phyloP scores from a whole-genome alignment of 306 rosid species.

The Amphicarpaea edgeworthii region DNA sequence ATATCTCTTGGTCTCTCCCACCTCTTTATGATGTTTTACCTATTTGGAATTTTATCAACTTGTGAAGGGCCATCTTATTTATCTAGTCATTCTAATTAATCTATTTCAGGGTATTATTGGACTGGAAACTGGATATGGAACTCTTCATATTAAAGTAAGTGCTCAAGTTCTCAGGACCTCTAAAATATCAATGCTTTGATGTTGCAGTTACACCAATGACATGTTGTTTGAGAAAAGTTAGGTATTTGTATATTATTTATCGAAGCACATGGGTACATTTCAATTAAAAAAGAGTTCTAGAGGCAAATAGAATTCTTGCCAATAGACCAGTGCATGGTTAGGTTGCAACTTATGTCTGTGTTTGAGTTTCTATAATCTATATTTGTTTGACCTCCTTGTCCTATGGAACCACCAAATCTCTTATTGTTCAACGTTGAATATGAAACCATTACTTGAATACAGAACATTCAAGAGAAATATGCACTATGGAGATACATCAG shows the following conservation, averaged over 20 bases:
- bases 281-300: background rate
- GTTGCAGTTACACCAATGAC: conserved; percentile 14
- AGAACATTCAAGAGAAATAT: too few relatives aligned
- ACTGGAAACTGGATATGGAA: conserved; percentile 75
- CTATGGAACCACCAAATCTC: background rate
- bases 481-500: too few relatives aligned
- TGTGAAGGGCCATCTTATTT: conserved; percentile 30
- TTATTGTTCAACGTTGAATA: background rate
- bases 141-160: conserved; percentile 86
- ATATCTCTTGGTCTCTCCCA: background rate
- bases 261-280: background rate
- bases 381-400: conserved; percentile 11
- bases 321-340: background rate
- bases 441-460: background rate
- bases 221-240: background rate
- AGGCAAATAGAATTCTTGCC: background rate
- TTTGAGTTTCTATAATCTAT: conserved; percentile 2
- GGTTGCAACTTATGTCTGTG: background rate
- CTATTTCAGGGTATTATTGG: conserved; percentile 77
- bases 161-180: conserved; percentile 21
- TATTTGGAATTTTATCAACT: conserved; percentile 32
- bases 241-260: background rate
- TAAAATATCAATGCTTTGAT: conserved; percentile 40
- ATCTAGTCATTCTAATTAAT: conserved; percentile 19
- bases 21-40: conserved; percentile 15